phyloP scores from a whole-genome alignment of 2,329 filamentous ascomycete species.

The Golovinomyces cichoracearum region DNA sequence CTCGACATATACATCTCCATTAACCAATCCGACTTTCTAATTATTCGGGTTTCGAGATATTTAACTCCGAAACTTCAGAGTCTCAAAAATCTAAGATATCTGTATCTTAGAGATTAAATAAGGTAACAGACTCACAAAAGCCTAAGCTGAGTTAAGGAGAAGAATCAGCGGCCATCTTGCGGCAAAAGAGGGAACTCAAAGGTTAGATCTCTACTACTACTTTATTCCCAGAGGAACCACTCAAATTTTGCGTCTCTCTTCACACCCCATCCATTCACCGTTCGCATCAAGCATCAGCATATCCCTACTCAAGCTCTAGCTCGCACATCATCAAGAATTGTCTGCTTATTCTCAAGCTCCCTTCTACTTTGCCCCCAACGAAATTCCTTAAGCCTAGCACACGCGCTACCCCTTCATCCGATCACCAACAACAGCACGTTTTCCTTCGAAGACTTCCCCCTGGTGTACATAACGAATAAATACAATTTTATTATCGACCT shows the following conservation, averaged over 20 bases:
- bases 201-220: slow-evolving; percentile 16
- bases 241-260: slow-evolving; percentile 11
- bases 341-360: slow-evolving; percentile 16
- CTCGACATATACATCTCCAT: too few relatives aligned
- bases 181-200: slow-evolving; percentile 5
- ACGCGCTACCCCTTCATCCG: slow-evolving; percentile 14
- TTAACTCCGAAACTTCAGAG: too few relatives aligned
- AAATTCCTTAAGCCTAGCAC: slow-evolving; percentile 14
- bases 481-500: slow-evolving; percentile 25
- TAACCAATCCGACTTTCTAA: too few relatives aligned
- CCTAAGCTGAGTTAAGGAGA: too few relatives aligned
- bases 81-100: too few relatives aligned
- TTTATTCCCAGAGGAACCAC: slow-evolving; percentile 12
- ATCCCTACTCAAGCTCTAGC: slow-evolving; percentile 9
- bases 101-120: too few relatives aligned
- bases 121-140: too few relatives aligned
- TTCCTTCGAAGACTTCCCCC: slow-evolving; percentile 54
- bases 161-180: neutral
- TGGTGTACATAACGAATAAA: slow-evolving; percentile 60
- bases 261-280: slow-evolving; percentile 14
- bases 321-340: slow-evolving; percentile 10
- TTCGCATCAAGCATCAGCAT: slow-evolving; percentile 11
- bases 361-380: slow-evolving; percentile 13
- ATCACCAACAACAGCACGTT: slow-evolving; percentile 56
- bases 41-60: too few relatives aligned